Evolutionary conservation across 179 eudicot genomes (phyloP).

Genomic region (Corrigiola litoralis): DNA sequence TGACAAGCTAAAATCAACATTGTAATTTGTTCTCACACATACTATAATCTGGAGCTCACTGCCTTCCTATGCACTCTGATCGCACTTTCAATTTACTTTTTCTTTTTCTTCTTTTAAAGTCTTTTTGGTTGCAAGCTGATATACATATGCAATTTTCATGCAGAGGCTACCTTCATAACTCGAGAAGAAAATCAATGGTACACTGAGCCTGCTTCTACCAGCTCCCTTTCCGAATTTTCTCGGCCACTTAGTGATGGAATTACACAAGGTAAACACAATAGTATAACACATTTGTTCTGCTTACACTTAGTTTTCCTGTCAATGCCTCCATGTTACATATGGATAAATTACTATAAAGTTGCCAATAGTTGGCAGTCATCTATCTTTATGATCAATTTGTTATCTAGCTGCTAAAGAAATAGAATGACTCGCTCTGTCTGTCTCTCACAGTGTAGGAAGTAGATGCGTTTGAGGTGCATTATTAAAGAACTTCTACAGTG

Average conservation of each 20-base stretch:
- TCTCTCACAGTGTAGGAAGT: slow-evolving; percentile 6
- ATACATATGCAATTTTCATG: neutral
- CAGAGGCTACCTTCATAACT: slow-evolving; percentile 48
- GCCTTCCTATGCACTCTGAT: neutral
- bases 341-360: neutral
- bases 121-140: neutral
- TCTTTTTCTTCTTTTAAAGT: neutral
- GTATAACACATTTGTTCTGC: neutral
- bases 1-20: neutral
- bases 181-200: slow-evolving; percentile 42
- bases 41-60: neutral
- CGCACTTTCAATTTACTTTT: neutral
- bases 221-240: slow-evolving; percentile 26
- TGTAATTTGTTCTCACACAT: neutral
- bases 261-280: slow-evolving; percentile 19
- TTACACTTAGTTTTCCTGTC: neutral
- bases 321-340: neutral
- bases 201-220: slow-evolving; percentile 29
- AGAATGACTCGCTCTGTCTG: neutral
- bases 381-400: neutral
- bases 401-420: neutral
- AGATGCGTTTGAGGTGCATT: neutral
- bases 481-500: neutral
- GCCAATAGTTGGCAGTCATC: neutral
- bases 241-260: slow-evolving; percentile 28